Base-by-base conservation (phyloP, 2,329 filamentous ascomycete species). In the Colletotrichum liriopes region DNA sequence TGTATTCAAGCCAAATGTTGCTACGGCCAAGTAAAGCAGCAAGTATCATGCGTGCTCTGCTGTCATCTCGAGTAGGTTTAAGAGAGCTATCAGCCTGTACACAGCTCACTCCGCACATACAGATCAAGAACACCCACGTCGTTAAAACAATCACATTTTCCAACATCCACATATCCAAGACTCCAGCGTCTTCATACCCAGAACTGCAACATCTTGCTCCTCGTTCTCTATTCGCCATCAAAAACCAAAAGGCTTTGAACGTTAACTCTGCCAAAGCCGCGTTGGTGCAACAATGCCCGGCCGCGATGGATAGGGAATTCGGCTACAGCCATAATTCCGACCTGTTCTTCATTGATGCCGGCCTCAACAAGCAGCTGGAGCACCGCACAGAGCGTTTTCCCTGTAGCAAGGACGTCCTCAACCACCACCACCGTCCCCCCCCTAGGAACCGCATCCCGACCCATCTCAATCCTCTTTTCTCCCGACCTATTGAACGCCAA, bases 361-460 rank as follows among this genome's bases (percentile, higher is more conserved):
- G 81, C 83, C 75, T 86, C 60, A 1, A 51, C 16, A 35, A 91
- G 76, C 1, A 92, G 79, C 74, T 82, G 74, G 43, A 92, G 75
- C 45, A 89, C 82, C 8, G 87, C 87, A 77, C 81, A 86, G 47
- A 91, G 84, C 3, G 89, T 91, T 74, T 82, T 74, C 1, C 88
- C 89, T 0, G 86, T 88, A 7, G 89, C 83, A 67, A 92, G 84
- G 37, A 90, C 88, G 78, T 92, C 89, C 71, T 92, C 89, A 6
- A 92, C 83, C 0, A 91, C 83, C n/a, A 91, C 81, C 14, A 91
- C 85, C 5, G 81, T 81, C 5, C 78, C 79, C 1, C 79, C 83
- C 45, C 35, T 76, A 0, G 80, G 75, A 23, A 91, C 41, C 47
- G 79, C 78, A 80, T 84, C 80, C 23, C 75, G 76, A 20, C 81